phyloP scores from a whole-genome alignment of 495 filamentous ascomycete species.

The Aspergillus bridgeri region DNA sequence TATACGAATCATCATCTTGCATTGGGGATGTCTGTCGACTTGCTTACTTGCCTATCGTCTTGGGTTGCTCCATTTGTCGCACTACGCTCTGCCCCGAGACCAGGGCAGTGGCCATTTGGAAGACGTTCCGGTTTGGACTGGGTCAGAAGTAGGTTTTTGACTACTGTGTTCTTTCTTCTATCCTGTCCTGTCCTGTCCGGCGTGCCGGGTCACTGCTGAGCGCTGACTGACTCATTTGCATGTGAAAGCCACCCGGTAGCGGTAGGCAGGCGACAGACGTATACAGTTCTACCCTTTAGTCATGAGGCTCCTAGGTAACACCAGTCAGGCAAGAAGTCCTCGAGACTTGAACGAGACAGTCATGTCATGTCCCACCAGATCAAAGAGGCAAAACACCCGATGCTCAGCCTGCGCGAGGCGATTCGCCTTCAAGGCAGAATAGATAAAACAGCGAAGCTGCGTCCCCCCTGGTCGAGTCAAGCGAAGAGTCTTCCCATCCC shows the following conservation, averaged over 20 bases:
- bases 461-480: not conserved
- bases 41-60: not conserved
- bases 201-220: too few relatives aligned
- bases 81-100: not conserved
- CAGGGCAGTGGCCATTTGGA: not conserved
- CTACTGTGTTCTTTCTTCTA: not conserved
- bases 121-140: not conserved
- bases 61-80: not conserved
- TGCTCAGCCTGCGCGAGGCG: not conserved
- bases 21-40: not conserved
- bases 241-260: not conserved
- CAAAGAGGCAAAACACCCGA: not conserved
- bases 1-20: not conserved
- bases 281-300: not conserved
- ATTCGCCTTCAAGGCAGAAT: not conserved
- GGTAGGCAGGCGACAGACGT: not conserved
- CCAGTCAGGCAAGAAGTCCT: too few relatives aligned
- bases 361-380: not conserved
- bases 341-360: not conserved
- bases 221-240: not conserved
- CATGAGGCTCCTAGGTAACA: too few relatives aligned
- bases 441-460: not conserved
- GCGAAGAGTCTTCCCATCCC: not conserved
- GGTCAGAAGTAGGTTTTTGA: not conserved
- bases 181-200: not conserved